These are phyloP conservation scores for Abrus pulchellus DNA, from an alignment of 306 rosid genomes.

Conservation along the genomic window DNA sequence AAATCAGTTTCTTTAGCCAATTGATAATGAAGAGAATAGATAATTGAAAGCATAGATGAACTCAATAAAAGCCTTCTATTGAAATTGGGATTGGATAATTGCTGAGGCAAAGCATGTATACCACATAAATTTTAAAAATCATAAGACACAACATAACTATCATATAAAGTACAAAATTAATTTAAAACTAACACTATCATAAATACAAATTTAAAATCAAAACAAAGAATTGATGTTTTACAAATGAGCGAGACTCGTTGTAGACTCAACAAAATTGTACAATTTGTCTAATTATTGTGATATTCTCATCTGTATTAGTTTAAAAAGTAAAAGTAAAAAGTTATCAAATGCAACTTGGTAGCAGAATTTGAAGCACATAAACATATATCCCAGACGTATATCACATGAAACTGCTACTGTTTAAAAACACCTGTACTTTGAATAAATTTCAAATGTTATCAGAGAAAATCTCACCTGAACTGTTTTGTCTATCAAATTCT, in stretches of 20 bases:
- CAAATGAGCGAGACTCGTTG: too few species aligned
- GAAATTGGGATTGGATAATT: too few species aligned
- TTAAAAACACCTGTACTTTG: not conserved
- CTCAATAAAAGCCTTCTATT: not conserved
- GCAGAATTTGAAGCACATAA: not conserved
- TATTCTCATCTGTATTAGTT: not conserved
- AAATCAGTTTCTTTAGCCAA: not conserved
- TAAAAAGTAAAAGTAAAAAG: too few species aligned
- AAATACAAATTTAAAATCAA: not conserved
- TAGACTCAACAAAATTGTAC: too few species aligned
- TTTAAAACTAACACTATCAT: not conserved
- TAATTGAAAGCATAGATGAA: not conserved
- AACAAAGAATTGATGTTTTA: not conserved
- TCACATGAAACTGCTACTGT: not conserved
- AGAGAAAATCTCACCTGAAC: conserved; percentile 61
- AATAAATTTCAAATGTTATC: not conserved
- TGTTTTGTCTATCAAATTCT: conserved; percentile 73
- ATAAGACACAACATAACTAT: not conserved
- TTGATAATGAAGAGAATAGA: not conserved
- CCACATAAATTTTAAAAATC: too few species aligned
- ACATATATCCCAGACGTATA: not conserved
- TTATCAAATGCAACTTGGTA: not conserved
- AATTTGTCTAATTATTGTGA: not conserved
- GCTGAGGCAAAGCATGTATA: too few species aligned
- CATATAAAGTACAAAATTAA: too few species aligned